phyloP scores from a whole-genome alignment of 1,284 basidiomycete genomes.

The Fomitopsis pinicola region DNA sequence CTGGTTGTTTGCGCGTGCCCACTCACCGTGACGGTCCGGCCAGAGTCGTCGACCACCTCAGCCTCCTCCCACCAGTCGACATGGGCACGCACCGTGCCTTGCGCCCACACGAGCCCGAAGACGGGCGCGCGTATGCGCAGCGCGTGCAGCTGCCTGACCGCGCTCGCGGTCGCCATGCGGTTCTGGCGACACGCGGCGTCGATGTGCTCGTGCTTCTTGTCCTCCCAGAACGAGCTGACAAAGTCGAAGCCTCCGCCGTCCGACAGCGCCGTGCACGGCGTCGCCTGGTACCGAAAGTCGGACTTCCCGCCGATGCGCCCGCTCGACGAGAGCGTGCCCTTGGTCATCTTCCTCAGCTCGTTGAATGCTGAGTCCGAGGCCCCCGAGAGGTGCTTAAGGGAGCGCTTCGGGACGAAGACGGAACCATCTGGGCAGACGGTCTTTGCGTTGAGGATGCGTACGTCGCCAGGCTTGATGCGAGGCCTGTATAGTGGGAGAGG shows the following conservation, averaged over 20 bases:
- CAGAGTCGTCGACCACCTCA: constrained; percentile 7
- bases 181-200: constrained; percentile 57
- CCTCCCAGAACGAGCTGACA: constrained; percentile 50
- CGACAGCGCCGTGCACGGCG: constrained; percentile 42
- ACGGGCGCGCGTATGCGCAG: constrained; percentile 42
- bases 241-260: constrained; percentile 47
- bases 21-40: constrained; percentile 28
- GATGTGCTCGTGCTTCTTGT: constrained; percentile 50
- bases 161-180: constrained; percentile 48
- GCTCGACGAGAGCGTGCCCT: constrained; percentile 28
- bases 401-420: constrained; percentile 39
- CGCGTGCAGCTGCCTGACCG: constrained; percentile 46
- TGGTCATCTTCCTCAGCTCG: constrained; percentile 32
- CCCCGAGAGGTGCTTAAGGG: constrained; percentile 35
- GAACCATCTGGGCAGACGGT: constrained; percentile 44
- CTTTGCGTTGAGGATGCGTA: constrained; percentile 40
- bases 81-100: constrained; percentile 48
- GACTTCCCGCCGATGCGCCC: constrained; percentile 33
- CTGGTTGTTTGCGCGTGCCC: constrained; percentile 9
- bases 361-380: constrained; percentile 43
- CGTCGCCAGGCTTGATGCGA: constrained; percentile 25
- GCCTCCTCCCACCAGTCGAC: constrained; percentile 44
- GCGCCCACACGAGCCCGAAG: constrained; percentile 52
- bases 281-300: constrained; percentile 50
- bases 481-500: constrained; percentile 25